phyloP scores from a whole-genome alignment of 768 basidiomycete species.

The Mycena latifolia region DNA sequence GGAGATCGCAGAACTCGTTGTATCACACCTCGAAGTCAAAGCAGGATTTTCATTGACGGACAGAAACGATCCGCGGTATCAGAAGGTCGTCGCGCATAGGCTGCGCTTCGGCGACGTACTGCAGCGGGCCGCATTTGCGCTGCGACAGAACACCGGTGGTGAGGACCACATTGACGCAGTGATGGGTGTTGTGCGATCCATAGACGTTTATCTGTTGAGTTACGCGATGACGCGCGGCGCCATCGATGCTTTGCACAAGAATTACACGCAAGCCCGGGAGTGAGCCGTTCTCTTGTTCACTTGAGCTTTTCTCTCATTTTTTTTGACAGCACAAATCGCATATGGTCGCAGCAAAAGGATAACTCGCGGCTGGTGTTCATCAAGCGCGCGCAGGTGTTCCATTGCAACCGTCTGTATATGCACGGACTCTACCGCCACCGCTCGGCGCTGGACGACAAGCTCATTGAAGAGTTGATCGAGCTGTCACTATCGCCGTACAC shows the following conservation, averaged over 20 bases:
- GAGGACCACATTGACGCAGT: conserved; percentile 93
- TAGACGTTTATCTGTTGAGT: conserved; percentile 81
- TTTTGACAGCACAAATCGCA: conserved; percentile 66
- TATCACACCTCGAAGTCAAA: conserved; percentile 72
- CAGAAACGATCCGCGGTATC: conserved; percentile 80
- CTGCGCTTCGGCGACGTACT: conserved; percentile 75
- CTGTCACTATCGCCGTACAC: conserved; percentile 86
- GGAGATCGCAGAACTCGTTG: conserved; percentile 80
- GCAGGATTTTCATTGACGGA: conserved; percentile 84
- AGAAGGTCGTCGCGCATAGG: conserved; percentile 68
- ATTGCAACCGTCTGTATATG: conserved; percentile 81
- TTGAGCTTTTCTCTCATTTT: neutral
- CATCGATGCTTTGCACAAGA: conserved; percentile 76
- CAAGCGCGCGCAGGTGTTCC: conserved; percentile 85
- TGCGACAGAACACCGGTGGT: conserved; percentile 71
- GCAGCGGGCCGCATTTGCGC: conserved; percentile 72
- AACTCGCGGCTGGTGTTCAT: conserved; percentile 81
- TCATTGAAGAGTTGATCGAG: conserved; percentile 77
- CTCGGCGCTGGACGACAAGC: conserved; percentile 77
- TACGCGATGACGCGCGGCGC: conserved; percentile 73
- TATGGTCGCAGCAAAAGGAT: conserved; percentile 79
- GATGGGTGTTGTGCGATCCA: conserved; percentile 75
- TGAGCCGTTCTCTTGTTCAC: conserved; percentile 45
- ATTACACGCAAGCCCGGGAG: conserved; percentile 73
- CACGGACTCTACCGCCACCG: conserved; percentile 81